A percentile compares a stretch with the other conserved stretches of the same genome.
These are phyloP conservation scores for Diaporthe vexans DNA, from an alignment of 2,329 filamentous ascomycete species.

Conservation along the genomic window DNA sequence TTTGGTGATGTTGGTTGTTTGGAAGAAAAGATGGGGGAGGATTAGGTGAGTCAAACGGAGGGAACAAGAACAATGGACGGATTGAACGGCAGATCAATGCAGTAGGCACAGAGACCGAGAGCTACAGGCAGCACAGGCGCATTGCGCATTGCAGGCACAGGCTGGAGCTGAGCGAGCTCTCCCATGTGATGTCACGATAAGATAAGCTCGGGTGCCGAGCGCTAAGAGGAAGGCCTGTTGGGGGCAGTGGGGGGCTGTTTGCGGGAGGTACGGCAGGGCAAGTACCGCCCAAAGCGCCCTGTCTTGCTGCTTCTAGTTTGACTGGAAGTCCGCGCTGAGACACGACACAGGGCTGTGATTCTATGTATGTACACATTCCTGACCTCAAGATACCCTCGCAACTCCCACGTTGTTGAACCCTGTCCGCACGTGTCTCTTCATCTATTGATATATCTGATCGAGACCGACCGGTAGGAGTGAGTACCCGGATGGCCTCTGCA, in stretches of 20 bases:
- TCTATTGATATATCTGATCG: not conserved
- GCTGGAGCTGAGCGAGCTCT: not conserved
- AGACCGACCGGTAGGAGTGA: not conserved
- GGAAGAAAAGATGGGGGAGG: not conserved
- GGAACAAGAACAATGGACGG: not conserved
- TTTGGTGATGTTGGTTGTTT: slow-evolving; percentile 10
- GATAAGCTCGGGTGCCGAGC: slow-evolving; percentile 21
- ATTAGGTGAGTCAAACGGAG: not conserved
- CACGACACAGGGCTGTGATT: not conserved
- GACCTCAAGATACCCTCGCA: not conserved
- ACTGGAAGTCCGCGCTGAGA: not conserved
- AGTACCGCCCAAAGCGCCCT: not conserved
- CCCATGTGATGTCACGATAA: slow-evolving; percentile 38
- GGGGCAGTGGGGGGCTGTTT: not conserved
- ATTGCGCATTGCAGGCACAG: not conserved
- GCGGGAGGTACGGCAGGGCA: not conserved
- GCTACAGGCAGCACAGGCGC: slow-evolving; percentile 9
- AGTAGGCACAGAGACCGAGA: not conserved
- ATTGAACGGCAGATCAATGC: not conserved
- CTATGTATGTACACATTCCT: not conserved
- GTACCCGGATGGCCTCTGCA: slow-evolving; percentile 24
- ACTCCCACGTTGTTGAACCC: slow-evolving; percentile 12
- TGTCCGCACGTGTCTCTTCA: slow-evolving; percentile 17
- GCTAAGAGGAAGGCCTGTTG: slow-evolving; percentile 7
- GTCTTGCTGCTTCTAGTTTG: too few relatives aligned